Evolutionary conservation across 139 green algal genomes (phyloP), one percentile per base, ranked within the genome.

Genomic region (Auxenochlorella protothecoides): DNA sequence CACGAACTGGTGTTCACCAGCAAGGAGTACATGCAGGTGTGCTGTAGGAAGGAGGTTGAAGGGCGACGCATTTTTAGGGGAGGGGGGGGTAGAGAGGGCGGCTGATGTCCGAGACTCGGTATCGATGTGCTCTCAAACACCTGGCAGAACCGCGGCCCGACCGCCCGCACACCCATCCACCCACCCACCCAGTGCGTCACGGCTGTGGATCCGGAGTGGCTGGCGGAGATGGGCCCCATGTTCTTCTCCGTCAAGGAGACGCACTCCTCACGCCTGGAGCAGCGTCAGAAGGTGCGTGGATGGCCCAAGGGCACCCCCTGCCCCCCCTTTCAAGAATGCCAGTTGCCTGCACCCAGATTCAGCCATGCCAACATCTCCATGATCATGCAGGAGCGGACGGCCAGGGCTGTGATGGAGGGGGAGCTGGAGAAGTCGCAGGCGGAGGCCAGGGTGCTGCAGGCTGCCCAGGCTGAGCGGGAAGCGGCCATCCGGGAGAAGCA

Each of bases 221-320:
- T 99, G 66, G 93, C 94, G 51, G 94, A 99, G 85, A 71, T 97
- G 70, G 95, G 94, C 12, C 94, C 94, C 69, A 97, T 97, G 86
- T 99, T 99, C 85, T 99, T 97, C 80, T 90, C 72, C 71, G 87
- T 98, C 79, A 98, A 97, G 86, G 88, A 86, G 59, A 89, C 83
- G 6, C 84, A 96, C 77, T 86, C 79, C 8, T 89, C 80, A 53
- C 76, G 90, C 14, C 76, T 96, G 76, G 89, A 97, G 68, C 81
- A 89, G 76, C 81, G 84, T 51, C 83, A 88, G 67, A 92, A 90
- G 81, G 74, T 74, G 69, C 5, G 63, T 9, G 11, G 5, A 67
- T 3, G 16, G 56, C 12, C 56, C 63, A 68, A 52, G 3, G 51
- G 4, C 3, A 3, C 16, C 3, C 5, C 11, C 54, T 3, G 15